Conservation (phyloP, 306 rosid genomes). For the Crataegus laevigata region DNA sequence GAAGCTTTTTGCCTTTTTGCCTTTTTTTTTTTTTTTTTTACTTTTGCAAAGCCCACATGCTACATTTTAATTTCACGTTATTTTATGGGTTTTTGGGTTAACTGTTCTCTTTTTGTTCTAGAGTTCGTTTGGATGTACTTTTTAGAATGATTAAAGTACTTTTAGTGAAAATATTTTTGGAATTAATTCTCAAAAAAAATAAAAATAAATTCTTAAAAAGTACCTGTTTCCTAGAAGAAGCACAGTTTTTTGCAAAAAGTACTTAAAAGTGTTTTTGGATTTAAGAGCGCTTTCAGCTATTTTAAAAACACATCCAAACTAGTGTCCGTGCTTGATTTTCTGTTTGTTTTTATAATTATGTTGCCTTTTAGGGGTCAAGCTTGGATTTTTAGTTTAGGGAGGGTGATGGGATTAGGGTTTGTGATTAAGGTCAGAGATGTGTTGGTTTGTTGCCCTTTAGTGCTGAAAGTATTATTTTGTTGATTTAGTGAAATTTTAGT, state of each 20-base stretch:
- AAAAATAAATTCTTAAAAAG: no score
- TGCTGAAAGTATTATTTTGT: neutral
- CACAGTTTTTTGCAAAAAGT: no score
- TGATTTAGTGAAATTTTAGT: neutral
- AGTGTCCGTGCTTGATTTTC: neutral
- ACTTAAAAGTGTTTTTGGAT: no score
- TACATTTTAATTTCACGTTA: neutral
- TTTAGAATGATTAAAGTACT: no score
- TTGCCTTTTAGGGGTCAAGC: neutral
- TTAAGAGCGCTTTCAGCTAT: fast-evolving
- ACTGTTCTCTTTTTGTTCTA: neutral
- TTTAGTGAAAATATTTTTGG: no score
- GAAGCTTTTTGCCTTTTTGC: neutral
- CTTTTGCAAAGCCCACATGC: neutral
- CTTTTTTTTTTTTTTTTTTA: neutral
- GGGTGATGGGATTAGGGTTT: neutral
- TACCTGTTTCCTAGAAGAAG: no score
- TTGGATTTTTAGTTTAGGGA: neutral
- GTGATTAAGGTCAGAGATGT: neutral
- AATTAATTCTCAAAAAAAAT: no score
- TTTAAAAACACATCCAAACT: no score
- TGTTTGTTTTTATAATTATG: neutral
- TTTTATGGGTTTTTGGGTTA: neutral
- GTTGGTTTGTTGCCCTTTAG: no score
- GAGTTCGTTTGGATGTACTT: no score